Evolutionary conservation across 169 alveolate genomes (phyloP).

Genomic region (Eimeria falciformis): DNA sequence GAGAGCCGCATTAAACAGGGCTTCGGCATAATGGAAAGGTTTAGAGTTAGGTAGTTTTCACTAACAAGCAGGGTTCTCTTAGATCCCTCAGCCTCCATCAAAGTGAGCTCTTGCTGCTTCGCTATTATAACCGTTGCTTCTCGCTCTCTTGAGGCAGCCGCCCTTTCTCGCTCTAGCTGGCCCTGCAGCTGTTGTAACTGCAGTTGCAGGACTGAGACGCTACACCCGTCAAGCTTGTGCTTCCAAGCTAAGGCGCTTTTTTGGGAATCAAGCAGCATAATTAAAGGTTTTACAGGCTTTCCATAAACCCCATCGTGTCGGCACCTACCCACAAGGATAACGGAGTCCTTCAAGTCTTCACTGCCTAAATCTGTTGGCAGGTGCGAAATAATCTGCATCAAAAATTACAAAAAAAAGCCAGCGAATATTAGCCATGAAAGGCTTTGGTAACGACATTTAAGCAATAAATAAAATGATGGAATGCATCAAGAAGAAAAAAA

Average conservation of each 20-base stretch:
- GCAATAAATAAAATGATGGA: too few species aligned
- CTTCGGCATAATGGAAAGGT: too few species aligned
- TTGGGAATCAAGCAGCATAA: conserved; percentile 31
- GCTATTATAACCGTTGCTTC: conserved; percentile 55
- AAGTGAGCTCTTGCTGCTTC: conserved; percentile 52
- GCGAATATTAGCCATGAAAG: neutral
- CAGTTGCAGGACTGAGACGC: conserved; percentile 29
- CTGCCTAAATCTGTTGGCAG: conserved; percentile 15
- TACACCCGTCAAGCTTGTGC: conserved; percentile 18
- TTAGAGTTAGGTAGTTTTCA: too few species aligned
- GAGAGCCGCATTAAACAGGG: too few species aligned
- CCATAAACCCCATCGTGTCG: conserved; percentile 65
- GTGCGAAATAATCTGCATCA: neutral
- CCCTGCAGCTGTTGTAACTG: conserved; percentile 38
- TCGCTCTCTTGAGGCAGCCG: conserved; percentile 21
- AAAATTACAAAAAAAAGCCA: neutral
- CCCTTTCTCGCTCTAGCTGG: conserved; percentile 44
- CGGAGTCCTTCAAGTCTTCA: conserved; percentile 9
- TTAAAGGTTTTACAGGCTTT: conserved; percentile 19
- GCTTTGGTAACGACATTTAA: neutral
- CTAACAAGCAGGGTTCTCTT: conserved; percentile 46
- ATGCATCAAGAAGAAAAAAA: too few species aligned
- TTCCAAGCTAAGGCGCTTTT: conserved; percentile 29
- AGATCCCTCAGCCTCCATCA: conserved; percentile 59
- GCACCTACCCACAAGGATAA: conserved; percentile 24